phyloP scores from a whole-genome alignment of 1,284 basidiomycete species.

The Wolfiporia cocos region DNA sequence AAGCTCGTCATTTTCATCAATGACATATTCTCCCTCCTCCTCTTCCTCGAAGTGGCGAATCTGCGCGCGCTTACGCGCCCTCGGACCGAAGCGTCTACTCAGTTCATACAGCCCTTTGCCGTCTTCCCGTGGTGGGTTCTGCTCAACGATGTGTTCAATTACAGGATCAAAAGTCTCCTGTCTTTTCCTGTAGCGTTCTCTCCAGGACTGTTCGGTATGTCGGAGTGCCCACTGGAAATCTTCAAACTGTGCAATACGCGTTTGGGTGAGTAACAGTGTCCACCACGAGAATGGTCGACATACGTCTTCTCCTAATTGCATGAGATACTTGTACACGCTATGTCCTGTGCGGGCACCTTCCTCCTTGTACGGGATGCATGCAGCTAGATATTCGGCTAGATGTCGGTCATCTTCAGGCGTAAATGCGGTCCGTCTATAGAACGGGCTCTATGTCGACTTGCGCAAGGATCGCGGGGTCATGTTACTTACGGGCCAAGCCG shows the following conservation, averaged over 20 bases:
- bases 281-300: too few species aligned
- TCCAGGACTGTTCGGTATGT: conserved; percentile 75
- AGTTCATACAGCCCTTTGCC: conserved; percentile 17
- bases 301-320: too few species aligned
- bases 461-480: background rate
- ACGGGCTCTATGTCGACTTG: background rate
- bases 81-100: conserved; percentile 1
- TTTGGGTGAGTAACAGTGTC: too few species aligned
- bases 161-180: conserved; percentile 45
- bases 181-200: conserved; percentile 71
- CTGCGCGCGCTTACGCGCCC: background rate
- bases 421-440: conserved; percentile 55
- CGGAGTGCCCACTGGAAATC: conserved; percentile 50
- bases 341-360: conserved; percentile 68
- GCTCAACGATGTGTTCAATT: conserved; percentile 49
- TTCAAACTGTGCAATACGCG: background rate
- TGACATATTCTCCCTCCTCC: conserved; percentile 1
- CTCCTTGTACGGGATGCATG: conserved; percentile 62
- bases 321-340: too few species aligned
- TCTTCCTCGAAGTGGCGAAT: background rate
- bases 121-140: conserved; percentile 21
- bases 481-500: background rate
- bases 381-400: conserved; percentile 63
- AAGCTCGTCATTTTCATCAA: conserved; percentile 1
- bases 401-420: conserved; percentile 62